Conservation (phyloP, 2,329 filamentous ascomycete genomes). For the Verticillium isaacii region DNA sequence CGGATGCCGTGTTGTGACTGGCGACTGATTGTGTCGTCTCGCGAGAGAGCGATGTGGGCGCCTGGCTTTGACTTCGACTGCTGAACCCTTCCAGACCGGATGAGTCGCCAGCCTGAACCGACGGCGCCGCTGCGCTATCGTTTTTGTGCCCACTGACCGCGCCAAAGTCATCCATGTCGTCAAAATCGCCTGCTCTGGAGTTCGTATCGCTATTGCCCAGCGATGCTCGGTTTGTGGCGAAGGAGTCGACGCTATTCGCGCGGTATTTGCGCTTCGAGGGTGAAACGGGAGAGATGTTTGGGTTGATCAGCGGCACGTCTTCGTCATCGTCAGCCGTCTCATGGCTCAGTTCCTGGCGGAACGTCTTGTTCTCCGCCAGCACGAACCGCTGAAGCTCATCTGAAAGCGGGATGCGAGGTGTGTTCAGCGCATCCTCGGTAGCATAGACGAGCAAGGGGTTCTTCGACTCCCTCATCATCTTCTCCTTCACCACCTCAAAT, state of each 20-base stretch:
- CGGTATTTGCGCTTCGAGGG: constrained; percentile 42
- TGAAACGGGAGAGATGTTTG: constrained; percentile 19
- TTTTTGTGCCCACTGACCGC: constrained; percentile 19
- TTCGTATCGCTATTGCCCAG: constrained; percentile 23
- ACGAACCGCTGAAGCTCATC: constrained; percentile 39
- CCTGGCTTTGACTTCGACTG: background rate
- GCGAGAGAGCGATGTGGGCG: constrained; percentile 9
- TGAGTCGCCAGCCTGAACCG: constrained; percentile 4
- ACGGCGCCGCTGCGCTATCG: constrained; percentile 13
- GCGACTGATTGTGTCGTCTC: constrained; percentile 8
- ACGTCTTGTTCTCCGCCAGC: constrained; percentile 45
- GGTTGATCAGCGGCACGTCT: background rate
- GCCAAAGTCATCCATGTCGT: constrained; percentile 16
- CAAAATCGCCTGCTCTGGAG: constrained; percentile 11
- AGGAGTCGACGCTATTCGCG: constrained; percentile 39
- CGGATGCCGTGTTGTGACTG: constrained; percentile 19
- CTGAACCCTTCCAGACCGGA: background rate
- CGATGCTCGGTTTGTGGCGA: constrained; percentile 41
- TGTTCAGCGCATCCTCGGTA: constrained; percentile 40
- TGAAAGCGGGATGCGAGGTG: constrained; percentile 29
- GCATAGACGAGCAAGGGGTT: constrained; percentile 48
- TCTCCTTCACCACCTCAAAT: constrained; percentile 37
- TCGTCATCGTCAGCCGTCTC: constrained; percentile 22
- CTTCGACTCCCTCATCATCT: constrained; percentile 43
- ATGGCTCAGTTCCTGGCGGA: constrained; percentile 42